Percentiles rank a stretch among this genome's conserved stretches.
phyloP scores from a whole-genome alignment of 306 rosid genomes.

The Gillenia trifoliata region DNA sequence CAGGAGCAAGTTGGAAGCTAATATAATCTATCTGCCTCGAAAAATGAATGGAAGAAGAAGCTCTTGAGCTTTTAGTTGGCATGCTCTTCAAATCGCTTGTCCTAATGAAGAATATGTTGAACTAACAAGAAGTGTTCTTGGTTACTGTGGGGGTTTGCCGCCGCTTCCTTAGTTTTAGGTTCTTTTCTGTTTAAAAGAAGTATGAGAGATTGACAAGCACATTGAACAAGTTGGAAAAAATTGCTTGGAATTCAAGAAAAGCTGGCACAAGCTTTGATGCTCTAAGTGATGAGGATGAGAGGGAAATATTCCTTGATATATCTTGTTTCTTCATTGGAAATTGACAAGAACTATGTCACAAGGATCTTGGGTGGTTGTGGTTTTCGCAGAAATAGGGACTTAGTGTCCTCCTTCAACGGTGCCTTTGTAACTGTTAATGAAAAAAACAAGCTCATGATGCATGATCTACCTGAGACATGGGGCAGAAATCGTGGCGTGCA shows the following conservation, averaged over 20 bases:
- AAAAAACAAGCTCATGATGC: not conserved
- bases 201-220: constrained; percentile 11
- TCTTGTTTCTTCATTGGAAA: constrained; percentile 37
- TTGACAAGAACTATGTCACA: constrained; percentile 17
- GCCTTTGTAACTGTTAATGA: constrained; percentile 22
- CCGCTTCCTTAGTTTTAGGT: constrained; percentile 35
- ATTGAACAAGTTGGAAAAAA: constrained; percentile 17
- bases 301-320: constrained; percentile 37
- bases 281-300: not conserved
- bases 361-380: constrained; percentile 32
- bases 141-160: constrained; percentile 34
- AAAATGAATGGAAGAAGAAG: constrained; percentile 19
- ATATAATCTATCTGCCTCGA: not conserved
- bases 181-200: constrained; percentile 22
- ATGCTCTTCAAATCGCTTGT: constrained; percentile 19
- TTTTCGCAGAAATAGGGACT: constrained; percentile 30
- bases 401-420: constrained; percentile 20
- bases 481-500: constrained; percentile 33
- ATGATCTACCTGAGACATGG: constrained; percentile 35
- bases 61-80: constrained; percentile 25
- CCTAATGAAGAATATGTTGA: not conserved
- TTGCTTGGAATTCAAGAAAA: constrained; percentile 26
- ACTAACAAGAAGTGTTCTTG: constrained; percentile 7
- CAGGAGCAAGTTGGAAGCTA: not conserved
- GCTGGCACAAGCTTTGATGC: constrained; percentile 25